Conservation (phyloP, 352 stramenopile genomes). For the Phytophthora pisi region DNA sequence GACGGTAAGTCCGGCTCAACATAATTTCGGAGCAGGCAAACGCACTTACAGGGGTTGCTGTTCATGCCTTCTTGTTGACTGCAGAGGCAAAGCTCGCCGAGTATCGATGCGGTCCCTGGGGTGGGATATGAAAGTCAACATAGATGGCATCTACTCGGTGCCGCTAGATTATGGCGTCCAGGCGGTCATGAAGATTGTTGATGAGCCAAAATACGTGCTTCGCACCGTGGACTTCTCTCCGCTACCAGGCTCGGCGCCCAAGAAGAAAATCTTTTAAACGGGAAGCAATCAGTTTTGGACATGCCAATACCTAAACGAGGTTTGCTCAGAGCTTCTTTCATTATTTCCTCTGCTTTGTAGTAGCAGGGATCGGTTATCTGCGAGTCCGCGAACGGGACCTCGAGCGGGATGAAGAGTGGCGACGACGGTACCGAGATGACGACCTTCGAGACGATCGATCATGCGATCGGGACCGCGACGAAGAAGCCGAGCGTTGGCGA, state of each 20-base stretch:
- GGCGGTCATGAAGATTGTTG: slow-evolving; percentile 89
- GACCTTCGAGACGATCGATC: slow-evolving; percentile 19
- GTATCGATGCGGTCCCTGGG: slow-evolving; percentile 89
- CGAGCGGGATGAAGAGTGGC: slow-evolving; percentile 33
- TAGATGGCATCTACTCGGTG: slow-evolving; percentile 89
- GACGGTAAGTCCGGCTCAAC: slow-evolving; percentile 48
- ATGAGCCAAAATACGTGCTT: slow-evolving; percentile 87
- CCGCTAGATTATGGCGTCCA: slow-evolving; percentile 90
- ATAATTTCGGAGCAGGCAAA: background rate
- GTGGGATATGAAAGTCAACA: slow-evolving; percentile 91
- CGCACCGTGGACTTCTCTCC: slow-evolving; percentile 81
- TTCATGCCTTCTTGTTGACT: slow-evolving; percentile 10
- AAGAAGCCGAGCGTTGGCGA: slow-evolving; percentile 37
- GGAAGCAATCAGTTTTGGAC: slow-evolving; percentile 35
- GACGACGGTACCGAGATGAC: slow-evolving; percentile 20
- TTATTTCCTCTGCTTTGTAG: background rate
- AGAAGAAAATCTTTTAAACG: slow-evolving; percentile 46
- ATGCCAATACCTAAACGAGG: slow-evolving; percentile 19
- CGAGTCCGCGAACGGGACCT: slow-evolving; percentile 42
- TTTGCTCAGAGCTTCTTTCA: background rate
- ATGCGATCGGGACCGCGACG: slow-evolving; percentile 46
- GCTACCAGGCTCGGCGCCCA: slow-evolving; percentile 25
- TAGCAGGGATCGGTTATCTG: background rate
- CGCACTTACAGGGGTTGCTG: slow-evolving; percentile 3
- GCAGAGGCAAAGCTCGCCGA: slow-evolving; percentile 76